Conservation (phyloP, 2,329 filamentous ascomycete species). For the Fusarium nodosum region DNA sequence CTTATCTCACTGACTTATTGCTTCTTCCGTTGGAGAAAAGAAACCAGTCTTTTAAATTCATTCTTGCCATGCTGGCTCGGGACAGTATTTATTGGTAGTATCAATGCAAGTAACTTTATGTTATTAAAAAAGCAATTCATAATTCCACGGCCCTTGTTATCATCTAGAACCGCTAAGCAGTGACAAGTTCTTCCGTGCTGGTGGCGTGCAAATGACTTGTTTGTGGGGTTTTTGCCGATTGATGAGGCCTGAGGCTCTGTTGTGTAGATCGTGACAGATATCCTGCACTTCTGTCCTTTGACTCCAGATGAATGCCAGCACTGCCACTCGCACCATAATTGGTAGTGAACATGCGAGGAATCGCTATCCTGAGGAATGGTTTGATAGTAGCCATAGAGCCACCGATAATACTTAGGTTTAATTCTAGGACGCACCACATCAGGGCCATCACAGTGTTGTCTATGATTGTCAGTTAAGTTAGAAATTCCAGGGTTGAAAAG, state of each 20-base stretch:
- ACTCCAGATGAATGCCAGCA: slow-evolving; percentile 5
- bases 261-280: background rate
- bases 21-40: too few species aligned
- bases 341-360: slow-evolving; percentile 18
- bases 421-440: slow-evolving; percentile 32
- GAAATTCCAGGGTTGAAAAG: too few species aligned
- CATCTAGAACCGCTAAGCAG: background rate
- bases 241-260: background rate
- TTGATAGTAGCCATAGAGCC: slow-evolving; percentile 29
- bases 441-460: slow-evolving; percentile 30
- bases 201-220: background rate
- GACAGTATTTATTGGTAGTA: too few species aligned
- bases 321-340: background rate
- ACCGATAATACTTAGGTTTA: slow-evolving; percentile 33
- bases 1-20: too few species aligned
- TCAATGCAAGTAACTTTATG: background rate
- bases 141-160: fast-evolving
- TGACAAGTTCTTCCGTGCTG: background rate
- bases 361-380: slow-evolving; percentile 17
- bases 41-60: too few species aligned
- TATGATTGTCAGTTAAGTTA: slow-evolving; percentile 5
- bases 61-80: too few species aligned
- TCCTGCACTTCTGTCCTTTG: background rate
- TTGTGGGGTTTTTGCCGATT: background rate
- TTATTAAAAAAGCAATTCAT: background rate